Evolutionary conservation across 2,329 filamentous ascomycete species (phyloP).

Genomic region (Pyrenophora tritici-repentis): DNA sequence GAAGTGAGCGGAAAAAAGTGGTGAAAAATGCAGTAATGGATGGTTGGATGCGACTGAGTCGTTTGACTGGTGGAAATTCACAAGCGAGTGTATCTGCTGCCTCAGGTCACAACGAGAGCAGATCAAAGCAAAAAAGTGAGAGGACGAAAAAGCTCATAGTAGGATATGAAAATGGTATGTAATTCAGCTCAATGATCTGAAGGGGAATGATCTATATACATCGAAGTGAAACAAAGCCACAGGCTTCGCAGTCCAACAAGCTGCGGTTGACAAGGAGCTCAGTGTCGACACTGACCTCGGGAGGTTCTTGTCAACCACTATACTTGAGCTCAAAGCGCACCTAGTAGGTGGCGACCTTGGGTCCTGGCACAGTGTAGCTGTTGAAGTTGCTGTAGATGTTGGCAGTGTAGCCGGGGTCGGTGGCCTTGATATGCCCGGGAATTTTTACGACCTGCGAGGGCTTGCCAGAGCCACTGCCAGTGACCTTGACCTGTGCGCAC

Average conservation of each 20-base stretch:
- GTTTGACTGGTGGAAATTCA: conserved; percentile 3
- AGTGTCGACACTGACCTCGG: no score
- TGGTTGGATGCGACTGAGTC: not conserved
- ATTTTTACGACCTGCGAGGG: conserved; percentile 38
- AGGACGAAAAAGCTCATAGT: not conserved
- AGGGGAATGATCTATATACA: not conserved
- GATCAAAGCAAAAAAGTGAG: not conserved
- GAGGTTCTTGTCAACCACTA: no score
- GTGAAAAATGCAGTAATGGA: not conserved
- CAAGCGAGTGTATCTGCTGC: not conserved
- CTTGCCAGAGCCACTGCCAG: conserved; percentile 41
- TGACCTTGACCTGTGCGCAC: conserved; percentile 55
- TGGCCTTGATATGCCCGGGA: conserved; percentile 38
- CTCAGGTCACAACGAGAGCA: not conserved
- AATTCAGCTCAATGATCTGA: no score
- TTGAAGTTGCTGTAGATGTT: conserved; percentile 49
- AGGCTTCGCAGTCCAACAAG: no score
- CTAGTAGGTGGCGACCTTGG: conserved; percentile 46
- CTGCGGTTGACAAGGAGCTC: no score
- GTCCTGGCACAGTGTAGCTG: conserved; percentile 43
- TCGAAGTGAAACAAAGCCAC: not conserved
- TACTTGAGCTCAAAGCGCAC: not conserved
- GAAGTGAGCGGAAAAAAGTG: not conserved
- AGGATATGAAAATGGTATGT: no score
- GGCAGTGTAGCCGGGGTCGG: conserved; percentile 45